Conservation (phyloP, 2,329 filamentous ascomycete genomes). For the Daldinia sp. region DNA sequence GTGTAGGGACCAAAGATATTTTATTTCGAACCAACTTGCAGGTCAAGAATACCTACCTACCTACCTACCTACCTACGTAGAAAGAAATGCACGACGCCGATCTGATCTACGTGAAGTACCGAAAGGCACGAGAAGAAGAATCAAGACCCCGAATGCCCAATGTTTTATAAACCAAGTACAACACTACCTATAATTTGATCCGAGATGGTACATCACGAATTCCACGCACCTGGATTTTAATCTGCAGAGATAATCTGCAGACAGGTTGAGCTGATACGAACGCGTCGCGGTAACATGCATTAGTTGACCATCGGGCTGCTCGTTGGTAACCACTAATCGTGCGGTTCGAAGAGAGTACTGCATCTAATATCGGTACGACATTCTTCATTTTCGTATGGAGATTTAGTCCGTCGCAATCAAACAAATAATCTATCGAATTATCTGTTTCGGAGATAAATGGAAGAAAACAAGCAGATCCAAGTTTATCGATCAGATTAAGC, state of each 20-base stretch:
- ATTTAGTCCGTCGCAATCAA: background rate
- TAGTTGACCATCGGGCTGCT: background rate
- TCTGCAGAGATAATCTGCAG: conserved; percentile 11
- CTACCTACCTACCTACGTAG: no score
- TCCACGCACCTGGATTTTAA: conserved; percentile 24
- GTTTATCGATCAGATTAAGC: background rate
- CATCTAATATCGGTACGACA: conserved; percentile 7
- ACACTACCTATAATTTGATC: conserved; percentile 12
- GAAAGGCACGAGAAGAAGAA: conserved; percentile 2
- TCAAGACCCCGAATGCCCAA: conserved; percentile 8
- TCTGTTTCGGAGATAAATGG: background rate
- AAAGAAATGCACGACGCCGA: background rate
- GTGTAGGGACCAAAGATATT: no score
- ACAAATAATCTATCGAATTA: background rate
- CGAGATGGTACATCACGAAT: conserved; percentile 28
- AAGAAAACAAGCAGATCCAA: background rate
- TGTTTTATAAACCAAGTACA: conserved; percentile 13
- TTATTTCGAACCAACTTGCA: background rate
- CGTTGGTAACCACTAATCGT: background rate
- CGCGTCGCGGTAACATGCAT: conserved; percentile 25
- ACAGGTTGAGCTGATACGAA: conserved; percentile 24
- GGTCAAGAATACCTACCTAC: background rate
- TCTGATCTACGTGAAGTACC: background rate
- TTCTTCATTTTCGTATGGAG: conserved; percentile 26
- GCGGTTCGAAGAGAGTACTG: background rate